These are phyloP conservation scores for Rosa persica DNA, from an alignment of 306 rosid species.

Conservation along the genomic window DNA sequence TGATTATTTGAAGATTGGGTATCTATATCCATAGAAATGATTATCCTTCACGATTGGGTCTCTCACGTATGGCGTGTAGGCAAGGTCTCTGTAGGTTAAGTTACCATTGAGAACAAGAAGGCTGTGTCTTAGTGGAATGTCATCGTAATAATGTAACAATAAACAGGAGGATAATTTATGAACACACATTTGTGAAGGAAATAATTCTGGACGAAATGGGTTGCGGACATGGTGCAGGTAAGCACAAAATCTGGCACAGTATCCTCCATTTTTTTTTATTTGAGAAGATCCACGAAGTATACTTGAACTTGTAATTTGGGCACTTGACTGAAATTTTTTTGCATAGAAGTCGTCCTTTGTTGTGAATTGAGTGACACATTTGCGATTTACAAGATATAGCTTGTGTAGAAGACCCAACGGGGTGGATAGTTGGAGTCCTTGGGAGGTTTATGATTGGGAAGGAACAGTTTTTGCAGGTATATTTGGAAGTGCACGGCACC, in stretches of 20 bases:
- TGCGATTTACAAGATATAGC: background rate
- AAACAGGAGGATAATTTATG: slow-evolving; percentile 17
- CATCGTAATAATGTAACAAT: background rate
- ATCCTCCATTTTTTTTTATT: background rate
- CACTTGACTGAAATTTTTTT: background rate
- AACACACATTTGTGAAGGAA: slow-evolving; percentile 16
- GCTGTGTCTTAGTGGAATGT: background rate
- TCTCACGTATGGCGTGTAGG: too few relatives aligned
- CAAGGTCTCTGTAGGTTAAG: too few relatives aligned
- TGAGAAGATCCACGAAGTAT: background rate
- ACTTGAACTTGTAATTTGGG: background rate
- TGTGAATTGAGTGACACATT: background rate
- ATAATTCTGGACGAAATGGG: background rate
- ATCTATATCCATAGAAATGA: background rate
- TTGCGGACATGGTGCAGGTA: background rate
- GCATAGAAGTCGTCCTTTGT: too few relatives aligned
- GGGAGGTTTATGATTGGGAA: background rate
- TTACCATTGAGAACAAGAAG: background rate
- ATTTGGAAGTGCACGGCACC: slow-evolving; percentile 8
- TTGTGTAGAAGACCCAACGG: background rate
- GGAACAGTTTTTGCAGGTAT: background rate
- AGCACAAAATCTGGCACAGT: background rate
- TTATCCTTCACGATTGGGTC: background rate
- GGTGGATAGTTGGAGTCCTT: background rate
- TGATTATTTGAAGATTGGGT: slow-evolving; percentile 13